phyloP scores from a whole-genome alignment of 108 stramenopile genomes.

The Schizochytrium sp. region DNA sequence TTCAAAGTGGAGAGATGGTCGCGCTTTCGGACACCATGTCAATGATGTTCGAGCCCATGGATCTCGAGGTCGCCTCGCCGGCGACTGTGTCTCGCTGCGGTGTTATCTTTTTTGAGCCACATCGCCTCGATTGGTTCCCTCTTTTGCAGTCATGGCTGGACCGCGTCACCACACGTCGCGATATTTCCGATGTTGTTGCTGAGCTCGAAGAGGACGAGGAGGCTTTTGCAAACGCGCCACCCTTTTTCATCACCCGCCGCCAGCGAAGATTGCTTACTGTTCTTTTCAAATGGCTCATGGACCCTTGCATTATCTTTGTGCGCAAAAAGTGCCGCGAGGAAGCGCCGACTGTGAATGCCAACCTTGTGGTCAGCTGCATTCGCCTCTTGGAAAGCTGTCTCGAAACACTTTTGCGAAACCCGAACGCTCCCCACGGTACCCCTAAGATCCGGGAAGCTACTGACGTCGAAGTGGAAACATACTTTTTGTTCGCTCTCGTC shows the following conservation, averaged over 20 bases:
- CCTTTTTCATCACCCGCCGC: slow-evolving; percentile 18
- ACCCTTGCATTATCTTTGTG: slow-evolving; percentile 49
- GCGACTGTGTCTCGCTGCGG: slow-evolving; percentile 63
- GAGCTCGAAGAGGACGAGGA: background rate
- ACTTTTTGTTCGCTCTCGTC: slow-evolving; percentile 44
- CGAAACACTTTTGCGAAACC: background rate
- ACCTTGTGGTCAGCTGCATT: slow-evolving; percentile 37
- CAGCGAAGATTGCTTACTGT: slow-evolving; percentile 28
- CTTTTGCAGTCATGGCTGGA: slow-evolving; percentile 47
- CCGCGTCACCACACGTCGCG: background rate
- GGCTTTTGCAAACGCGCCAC: background rate
- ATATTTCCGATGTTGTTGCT: background rate
- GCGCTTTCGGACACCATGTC: slow-evolving; percentile 59
- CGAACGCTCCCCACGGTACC: background rate
- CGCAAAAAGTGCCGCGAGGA: slow-evolving; percentile 45
- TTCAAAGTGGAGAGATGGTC: slow-evolving; percentile 62
- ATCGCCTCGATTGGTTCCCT: slow-evolving; percentile 55
- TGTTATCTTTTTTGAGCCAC: slow-evolving; percentile 64
- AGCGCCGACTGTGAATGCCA: slow-evolving; percentile 53
- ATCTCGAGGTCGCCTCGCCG: slow-evolving; percentile 56
- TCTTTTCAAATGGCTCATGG: slow-evolving; percentile 52
- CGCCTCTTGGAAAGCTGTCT: slow-evolving; percentile 44
- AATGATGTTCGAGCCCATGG: slow-evolving; percentile 69
- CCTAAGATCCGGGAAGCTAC: background rate
- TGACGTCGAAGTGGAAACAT: slow-evolving; percentile 38